Base-by-base conservation (phyloP, 345 rosid genomes). In the Syzygium oleosum region DNA sequence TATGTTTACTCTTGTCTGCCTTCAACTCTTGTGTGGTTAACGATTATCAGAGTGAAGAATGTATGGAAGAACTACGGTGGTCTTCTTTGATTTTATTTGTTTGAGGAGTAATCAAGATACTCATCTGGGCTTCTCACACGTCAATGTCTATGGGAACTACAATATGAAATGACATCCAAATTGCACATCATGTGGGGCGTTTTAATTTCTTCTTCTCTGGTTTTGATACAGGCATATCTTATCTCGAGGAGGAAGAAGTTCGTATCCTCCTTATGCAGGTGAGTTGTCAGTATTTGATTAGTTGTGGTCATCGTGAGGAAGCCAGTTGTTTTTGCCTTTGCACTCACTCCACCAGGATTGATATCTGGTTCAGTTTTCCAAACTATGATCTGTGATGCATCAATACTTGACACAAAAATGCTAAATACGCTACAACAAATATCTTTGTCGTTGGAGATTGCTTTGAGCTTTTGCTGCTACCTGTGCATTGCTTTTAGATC, bases 191-290 rank as follows among this genome's bases (percentile, higher is more conserved):
- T 77, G 85, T 84, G 86, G 85, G 52, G 5, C 23, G 51, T 79
- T 51, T 77, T 13, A 49, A 31, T 73, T 68, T 73, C 80, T 73
- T 73, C 12, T 34, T 41, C 43, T 68, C 41, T 73, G 25, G 25
- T 34, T 73, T 73, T 34, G 65, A 55, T 94, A 86, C 89, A 97
- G 99, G 99, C 80, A 88, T 94, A 88, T 93, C 98, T 17, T 97
- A 95, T 92, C 90, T 92, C 29, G 98, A 96, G 96, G 96, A 97
- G 92, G 99, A 95, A 93, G 99, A 97, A 91, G 98, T 97, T 27
- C 98, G 99, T 77, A 85, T 94, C 73, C 96, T 95, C 87, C 96
- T 97, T 88, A 93, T 96, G 83, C 94, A 96, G 99, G 99, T 97
- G 90, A 84, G 89, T 90, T 89, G 46, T 83, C 65, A 3, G 51